These are phyloP conservation scores for Triticum dicoccoides DNA, from an alignment of 176 grass and related monocot genomes.

Conservation along the genomic window DNA sequence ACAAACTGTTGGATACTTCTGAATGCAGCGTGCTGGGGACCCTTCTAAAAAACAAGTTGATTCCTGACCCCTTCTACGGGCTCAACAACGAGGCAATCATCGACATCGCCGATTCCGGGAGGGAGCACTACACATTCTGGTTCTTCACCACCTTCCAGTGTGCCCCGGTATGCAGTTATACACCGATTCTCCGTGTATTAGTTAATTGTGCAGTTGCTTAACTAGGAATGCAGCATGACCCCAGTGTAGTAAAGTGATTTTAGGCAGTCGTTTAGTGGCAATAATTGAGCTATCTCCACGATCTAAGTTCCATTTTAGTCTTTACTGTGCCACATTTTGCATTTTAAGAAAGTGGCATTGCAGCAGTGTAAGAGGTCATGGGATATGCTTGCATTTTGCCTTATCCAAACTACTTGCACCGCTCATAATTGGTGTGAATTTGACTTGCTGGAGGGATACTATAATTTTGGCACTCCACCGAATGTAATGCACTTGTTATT, in stretches of 20 bases:
- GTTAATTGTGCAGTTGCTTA: neutral
- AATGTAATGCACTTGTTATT: neutral
- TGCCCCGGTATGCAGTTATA: constrained; percentile 44
- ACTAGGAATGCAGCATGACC: neutral
- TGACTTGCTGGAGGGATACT: neutral
- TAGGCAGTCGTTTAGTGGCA: neutral
- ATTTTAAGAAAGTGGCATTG: neutral
- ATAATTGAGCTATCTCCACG: neutral
- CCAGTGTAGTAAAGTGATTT: neutral
- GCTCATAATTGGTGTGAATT: constrained; percentile 2
- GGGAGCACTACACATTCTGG: constrained; percentile 96
- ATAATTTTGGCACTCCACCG: neutral
- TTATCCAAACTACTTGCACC: neutral
- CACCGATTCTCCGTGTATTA: neutral
- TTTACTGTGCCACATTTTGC: neutral
- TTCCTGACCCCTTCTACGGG: constrained; percentile 95
- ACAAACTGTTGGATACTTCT: constrained; percentile 19
- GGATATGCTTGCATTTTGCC: neutral
- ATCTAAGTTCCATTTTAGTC: constrained; percentile 7
- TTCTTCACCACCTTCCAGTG: constrained; percentile 88
- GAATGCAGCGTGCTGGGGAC: constrained; percentile 77
- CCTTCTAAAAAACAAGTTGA: constrained; percentile 77
- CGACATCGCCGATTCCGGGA: constrained; percentile 89
- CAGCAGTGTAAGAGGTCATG: neutral
- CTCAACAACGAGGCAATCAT: constrained; percentile 93